Evolutionary conservation across 768 basidiomycete genomes (phyloP).

Genomic region (Coprinopsis marcescibilis): DNA sequence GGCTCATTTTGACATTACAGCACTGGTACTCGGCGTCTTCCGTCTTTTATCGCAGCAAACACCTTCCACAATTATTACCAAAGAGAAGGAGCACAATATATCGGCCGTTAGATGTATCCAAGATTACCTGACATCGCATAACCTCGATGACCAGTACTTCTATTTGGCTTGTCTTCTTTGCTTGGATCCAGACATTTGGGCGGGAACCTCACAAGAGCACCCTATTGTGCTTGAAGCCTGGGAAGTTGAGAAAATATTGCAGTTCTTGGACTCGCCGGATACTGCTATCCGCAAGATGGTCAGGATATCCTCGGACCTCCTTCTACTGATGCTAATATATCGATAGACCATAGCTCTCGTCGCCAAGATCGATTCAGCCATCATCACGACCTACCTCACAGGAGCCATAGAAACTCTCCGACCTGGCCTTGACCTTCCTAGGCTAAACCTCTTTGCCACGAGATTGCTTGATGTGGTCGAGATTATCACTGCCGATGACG

Average conservation of each 20-base stretch:
- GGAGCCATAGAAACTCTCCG: not conserved
- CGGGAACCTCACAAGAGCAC: conserved; percentile 48
- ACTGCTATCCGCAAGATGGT: conserved; percentile 54
- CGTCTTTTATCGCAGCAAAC: conserved; percentile 25
- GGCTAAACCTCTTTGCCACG: conserved; percentile 29
- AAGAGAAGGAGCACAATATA: conserved; percentile 20
- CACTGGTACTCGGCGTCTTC: conserved; percentile 33
- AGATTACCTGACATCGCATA: conserved; percentile 48
- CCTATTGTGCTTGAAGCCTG: conserved; percentile 56
- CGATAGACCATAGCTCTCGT: conserved; percentile 59
- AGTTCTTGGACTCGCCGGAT: conserved; percentile 58
- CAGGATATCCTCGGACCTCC: conserved; percentile 12
- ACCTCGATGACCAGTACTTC: conserved; percentile 57
- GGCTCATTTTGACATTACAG: conserved; percentile 9
- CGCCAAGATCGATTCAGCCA: conserved; percentile 47
- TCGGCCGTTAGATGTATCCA: conserved; percentile 46
- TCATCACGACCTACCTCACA: conserved; percentile 44
- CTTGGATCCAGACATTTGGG: conserved; percentile 59
- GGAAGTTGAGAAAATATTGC: conserved; percentile 73
- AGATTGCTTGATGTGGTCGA: conserved; percentile 50
- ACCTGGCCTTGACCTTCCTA: conserved; percentile 5
- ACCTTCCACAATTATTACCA: conserved; percentile 22
- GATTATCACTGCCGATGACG: conserved; percentile 40
- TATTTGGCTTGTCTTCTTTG: conserved; percentile 62
- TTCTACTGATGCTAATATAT: not conserved